Evolutionary conservation across 306 rosid species (phyloP).

Genomic region (Potentilla sterilis): DNA sequence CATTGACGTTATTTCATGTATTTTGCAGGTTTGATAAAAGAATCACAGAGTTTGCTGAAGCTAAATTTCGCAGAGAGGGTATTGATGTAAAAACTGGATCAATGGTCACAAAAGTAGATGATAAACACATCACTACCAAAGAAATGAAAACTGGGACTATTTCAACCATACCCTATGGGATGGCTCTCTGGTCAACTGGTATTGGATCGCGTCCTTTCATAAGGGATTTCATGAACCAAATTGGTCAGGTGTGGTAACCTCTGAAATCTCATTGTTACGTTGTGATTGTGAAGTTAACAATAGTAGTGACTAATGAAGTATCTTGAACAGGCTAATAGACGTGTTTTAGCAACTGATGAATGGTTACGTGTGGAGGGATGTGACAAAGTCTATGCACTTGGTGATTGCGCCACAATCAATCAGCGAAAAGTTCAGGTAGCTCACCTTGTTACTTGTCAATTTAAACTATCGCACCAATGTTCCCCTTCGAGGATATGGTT

Average conservation of each 20-base stretch:
- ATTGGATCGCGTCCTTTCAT: slow-evolving; percentile 88
- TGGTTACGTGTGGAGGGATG: slow-evolving; percentile 98
- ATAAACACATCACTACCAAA: slow-evolving; percentile 74
- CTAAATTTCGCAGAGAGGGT: slow-evolving; percentile 77
- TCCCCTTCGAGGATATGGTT: neutral
- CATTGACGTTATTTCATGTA: neutral
- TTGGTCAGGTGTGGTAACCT: slow-evolving; percentile 79
- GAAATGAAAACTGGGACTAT: slow-evolving; percentile 71
- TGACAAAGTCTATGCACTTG: slow-evolving; percentile 75
- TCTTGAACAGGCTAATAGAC: slow-evolving; percentile 66
- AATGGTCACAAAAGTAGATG: slow-evolving; percentile 85
- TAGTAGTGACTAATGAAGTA: neutral
- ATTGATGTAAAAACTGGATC: slow-evolving; percentile 92
- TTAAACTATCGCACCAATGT: slow-evolving; percentile 14
- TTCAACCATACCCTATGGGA: slow-evolving; percentile 73
- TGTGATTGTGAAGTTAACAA: neutral
- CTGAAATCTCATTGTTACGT: slow-evolving; percentile 9
- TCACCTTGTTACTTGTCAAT: slow-evolving; percentile 2
- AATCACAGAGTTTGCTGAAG: slow-evolving; percentile 89
- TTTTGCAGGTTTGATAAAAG: slow-evolving; percentile 89
- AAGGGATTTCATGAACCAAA: slow-evolving; percentile 75
- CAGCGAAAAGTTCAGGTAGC: slow-evolving; percentile 95
- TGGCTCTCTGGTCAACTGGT: slow-evolving; percentile 99
- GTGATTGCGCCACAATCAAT: slow-evolving; percentile 96
- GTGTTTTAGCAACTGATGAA: slow-evolving; percentile 94